A percentile compares a stretch with the other conserved stretches of the same genome.
phyloP scores from a whole-genome alignment of 2,329 filamentous ascomycete genomes.

The Fusarium setosum region DNA sequence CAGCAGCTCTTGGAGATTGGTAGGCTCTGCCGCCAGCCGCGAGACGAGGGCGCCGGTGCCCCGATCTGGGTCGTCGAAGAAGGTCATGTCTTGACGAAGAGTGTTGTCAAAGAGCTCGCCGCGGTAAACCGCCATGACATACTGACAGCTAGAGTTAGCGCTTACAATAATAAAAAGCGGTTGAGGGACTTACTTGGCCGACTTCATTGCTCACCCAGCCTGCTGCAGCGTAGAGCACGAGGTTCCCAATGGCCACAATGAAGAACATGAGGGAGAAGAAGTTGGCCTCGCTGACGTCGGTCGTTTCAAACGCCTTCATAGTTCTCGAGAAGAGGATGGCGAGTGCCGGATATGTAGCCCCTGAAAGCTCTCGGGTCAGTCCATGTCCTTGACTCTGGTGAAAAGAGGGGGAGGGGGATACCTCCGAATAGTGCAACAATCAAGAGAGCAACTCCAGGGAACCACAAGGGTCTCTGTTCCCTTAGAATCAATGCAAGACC shows the following conservation, averaged over 20 bases:
- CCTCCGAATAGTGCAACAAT: constrained; percentile 44
- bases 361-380: constrained; percentile 30
- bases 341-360: constrained; percentile 53
- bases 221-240: constrained; percentile 55
- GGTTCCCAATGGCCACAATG: constrained; percentile 59
- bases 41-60: constrained; percentile 53
- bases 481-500: constrained; percentile 45
- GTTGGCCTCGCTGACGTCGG: constrained; percentile 53
- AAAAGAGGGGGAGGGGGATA: constrained; percentile 15
- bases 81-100: constrained; percentile 65
- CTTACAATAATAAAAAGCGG: not conserved
- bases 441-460: constrained; percentile 27
- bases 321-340: constrained; percentile 54
- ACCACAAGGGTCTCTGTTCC: constrained; percentile 46
- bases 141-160: constrained; percentile 15
- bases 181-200: constrained; percentile 44
- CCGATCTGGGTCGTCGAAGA: constrained; percentile 54
- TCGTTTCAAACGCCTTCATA: constrained; percentile 51
- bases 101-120: constrained; percentile 61
- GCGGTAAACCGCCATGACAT: constrained; percentile 50
- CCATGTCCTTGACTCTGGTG: not conserved
- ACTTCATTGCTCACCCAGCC: constrained; percentile 52
- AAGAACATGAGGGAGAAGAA: constrained; percentile 70
- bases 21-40: constrained; percentile 52
- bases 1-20: constrained; percentile 62